Conservation (phyloP, 805 yeast genomes). For the Clavispora asparagi region DNA sequence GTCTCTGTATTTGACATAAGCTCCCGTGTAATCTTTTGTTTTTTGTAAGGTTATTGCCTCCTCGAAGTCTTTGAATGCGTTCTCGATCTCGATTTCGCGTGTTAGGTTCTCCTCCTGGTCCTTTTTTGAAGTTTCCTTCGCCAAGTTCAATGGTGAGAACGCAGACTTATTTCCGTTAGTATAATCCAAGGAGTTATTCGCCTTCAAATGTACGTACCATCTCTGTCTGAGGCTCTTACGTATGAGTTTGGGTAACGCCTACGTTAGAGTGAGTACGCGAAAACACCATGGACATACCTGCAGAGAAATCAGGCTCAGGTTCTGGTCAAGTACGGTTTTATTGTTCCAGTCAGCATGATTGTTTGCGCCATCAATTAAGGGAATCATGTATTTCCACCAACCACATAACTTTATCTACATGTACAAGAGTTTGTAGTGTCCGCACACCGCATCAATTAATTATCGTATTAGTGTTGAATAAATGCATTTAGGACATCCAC, state of each 20-base stretch:
- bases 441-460: too few relatives aligned
- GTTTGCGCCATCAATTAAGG: too few relatives aligned
- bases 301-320: too few relatives aligned
- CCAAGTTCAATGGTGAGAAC: conserved; percentile 74
- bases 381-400: too few relatives aligned
- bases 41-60: conserved; percentile 63
- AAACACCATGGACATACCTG: background rate
- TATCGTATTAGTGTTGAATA: too few relatives aligned
- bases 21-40: conserved; percentile 38
- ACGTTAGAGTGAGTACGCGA: background rate
- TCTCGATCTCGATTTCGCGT: conserved; percentile 84
- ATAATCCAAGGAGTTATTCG: background rate
- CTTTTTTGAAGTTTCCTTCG: conserved; percentile 62
- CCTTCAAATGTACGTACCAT: background rate
- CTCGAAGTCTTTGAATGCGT: conserved; percentile 73
- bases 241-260: background rate
- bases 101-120: conserved; percentile 76
- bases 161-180: conserved; percentile 39
- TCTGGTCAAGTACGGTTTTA: too few relatives aligned
- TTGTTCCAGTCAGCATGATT: too few relatives aligned
- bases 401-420: too few relatives aligned
- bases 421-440: too few relatives aligned
- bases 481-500: too few relatives aligned
- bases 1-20: conserved; percentile 53
- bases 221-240: background rate